phyloP scores from a whole-genome alignment of 108 stramenopile species.

The Cyclotella cryptica region DNA sequence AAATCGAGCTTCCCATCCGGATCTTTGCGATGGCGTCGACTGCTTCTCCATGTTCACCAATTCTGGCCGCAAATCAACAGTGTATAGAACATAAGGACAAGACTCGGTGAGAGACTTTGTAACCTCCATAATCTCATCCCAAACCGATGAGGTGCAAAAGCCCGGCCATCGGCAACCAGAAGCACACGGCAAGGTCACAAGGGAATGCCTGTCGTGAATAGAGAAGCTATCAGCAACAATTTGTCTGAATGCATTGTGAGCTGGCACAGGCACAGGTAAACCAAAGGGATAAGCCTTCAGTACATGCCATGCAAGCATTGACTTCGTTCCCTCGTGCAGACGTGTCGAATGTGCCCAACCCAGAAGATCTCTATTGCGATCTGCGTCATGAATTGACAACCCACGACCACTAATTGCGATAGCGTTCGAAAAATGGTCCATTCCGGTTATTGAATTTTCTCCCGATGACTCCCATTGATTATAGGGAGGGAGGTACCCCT shows the following conservation, averaged over 20 bases:
- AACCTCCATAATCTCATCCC: constrained; percentile 50
- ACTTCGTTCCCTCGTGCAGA: constrained; percentile 38
- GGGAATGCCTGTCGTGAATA: constrained; percentile 12
- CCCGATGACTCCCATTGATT: constrained; percentile 21
- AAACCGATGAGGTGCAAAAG: constrained; percentile 47
- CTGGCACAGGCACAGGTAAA: constrained; percentile 22
- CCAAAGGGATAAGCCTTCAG: constrained; percentile 49
- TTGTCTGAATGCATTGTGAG: constrained; percentile 23
- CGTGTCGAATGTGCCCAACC: constrained; percentile 47
- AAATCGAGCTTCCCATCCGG: constrained; percentile 46
- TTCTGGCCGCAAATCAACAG: constrained; percentile 60
- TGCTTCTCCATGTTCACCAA: constrained; percentile 54
- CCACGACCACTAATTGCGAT: neutral
- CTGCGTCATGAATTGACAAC: constrained; percentile 27
- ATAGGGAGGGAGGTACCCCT: constrained; percentile 35
- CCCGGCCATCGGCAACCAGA: constrained; percentile 63
- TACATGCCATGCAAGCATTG: constrained; percentile 51
- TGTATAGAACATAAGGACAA: constrained; percentile 69
- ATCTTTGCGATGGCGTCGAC: constrained; percentile 37
- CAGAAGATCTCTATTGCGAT: constrained; percentile 42
- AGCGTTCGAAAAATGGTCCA: neutral
- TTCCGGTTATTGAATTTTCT: constrained; percentile 1
- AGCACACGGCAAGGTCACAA: constrained; percentile 49
- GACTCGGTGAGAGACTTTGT: constrained; percentile 49
- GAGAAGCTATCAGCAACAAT: constrained; percentile 35